Evolutionary conservation across 2,329 filamentous ascomycete genomes (phyloP), one percentile per base, ranked within the genome.

Genomic region (Claviceps paspali): DNA sequence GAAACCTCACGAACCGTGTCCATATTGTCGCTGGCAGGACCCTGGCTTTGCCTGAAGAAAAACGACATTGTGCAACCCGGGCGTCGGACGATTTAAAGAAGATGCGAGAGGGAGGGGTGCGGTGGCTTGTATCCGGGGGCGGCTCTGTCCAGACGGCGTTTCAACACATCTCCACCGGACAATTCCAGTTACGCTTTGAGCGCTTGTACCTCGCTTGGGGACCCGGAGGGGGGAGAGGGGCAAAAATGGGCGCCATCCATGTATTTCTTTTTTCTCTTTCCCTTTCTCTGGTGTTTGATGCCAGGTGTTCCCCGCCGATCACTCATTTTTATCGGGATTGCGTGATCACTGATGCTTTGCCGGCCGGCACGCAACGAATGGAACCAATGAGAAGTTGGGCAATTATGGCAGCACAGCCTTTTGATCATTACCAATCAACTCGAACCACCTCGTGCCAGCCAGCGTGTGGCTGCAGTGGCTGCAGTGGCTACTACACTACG

Each of bases 1-100:
- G 65, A 65, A 53, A 76, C 66, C 55, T 56, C 52, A 47, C 60
- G 52, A 41, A 52, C 49, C 48, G 52, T 49, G 44, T 64, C 61
- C 64, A 67, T 68, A 36, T 45, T 56, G 47, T 51, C 44, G 45
- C 45, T 43, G 49, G 46, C 45, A 41, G 45, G 39, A 23, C 45
- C 46, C 39, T 42, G 41, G 45, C 36, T 43, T 45, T 42, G 47
- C 40, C 49, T 47, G 49, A 54, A 54, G 45, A 59, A 49, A 49
- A 57, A 60, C 29, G 54, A 52, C 56, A 61, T 56, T 40, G 40
- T 36, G 36, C n/a, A 29, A 34, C 18, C 8, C 31, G 37, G 29
- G 34, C 33, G 33, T 15, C 8, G 33, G 18, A 29, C 15, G 33
- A 32, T 33, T 23, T 34, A 41, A 36, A n/a, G 23, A 14, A 23